These are phyloP conservation scores for Thermothielavioides terrestris DNA, from an alignment of 495 filamentous ascomycete species.

Conservation along the genomic window DNA sequence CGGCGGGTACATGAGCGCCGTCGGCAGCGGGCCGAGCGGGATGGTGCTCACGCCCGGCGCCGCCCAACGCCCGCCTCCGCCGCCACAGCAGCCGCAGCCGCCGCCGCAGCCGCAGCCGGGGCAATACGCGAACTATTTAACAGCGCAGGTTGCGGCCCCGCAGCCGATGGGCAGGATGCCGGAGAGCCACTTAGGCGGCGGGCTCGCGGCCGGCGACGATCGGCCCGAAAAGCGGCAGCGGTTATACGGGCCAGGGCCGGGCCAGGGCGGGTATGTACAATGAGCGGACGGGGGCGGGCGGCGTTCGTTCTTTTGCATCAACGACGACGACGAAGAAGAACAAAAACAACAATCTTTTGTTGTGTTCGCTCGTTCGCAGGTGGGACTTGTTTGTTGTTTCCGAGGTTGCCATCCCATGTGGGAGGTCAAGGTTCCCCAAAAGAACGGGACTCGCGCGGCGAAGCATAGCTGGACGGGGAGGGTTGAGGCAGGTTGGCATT, in stretches of 20 bases:
- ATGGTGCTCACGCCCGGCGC: constrained; percentile 40
- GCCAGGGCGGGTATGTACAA: constrained; percentile 23
- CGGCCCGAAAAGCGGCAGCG: constrained; percentile 31
- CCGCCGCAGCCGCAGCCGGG: not conserved
- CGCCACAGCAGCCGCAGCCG: not conserved
- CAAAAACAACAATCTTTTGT: too few species aligned
- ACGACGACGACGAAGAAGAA: too few species aligned
- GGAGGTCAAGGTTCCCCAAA: too few species aligned
- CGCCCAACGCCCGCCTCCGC: constrained; percentile 18
- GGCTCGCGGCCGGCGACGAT: not conserved
- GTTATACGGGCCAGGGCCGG: constrained; percentile 30
- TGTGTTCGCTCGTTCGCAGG: not conserved
- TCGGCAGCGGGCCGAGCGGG: constrained; percentile 28
- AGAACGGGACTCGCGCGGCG: too few species aligned
- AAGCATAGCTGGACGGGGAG: too few species aligned
- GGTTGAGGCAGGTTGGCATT: too few species aligned
- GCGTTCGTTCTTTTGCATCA: too few species aligned
- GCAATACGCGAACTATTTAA: constrained; percentile 28
- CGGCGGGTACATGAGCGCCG: constrained; percentile 34
- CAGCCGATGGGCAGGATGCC: constrained; percentile 9
- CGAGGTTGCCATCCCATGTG: too few species aligned
- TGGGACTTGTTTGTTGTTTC: too few species aligned
- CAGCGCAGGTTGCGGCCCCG: constrained; percentile 20
- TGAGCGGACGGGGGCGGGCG: not conserved
- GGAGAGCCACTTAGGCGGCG: constrained; percentile 12